A percentile compares a stretch with the other conserved stretches of the same genome.
These are phyloP conservation scores for Vaccinium macrocarpon DNA, from an alignment of 148 eudicot genomes.

Conservation along the genomic window DNA sequence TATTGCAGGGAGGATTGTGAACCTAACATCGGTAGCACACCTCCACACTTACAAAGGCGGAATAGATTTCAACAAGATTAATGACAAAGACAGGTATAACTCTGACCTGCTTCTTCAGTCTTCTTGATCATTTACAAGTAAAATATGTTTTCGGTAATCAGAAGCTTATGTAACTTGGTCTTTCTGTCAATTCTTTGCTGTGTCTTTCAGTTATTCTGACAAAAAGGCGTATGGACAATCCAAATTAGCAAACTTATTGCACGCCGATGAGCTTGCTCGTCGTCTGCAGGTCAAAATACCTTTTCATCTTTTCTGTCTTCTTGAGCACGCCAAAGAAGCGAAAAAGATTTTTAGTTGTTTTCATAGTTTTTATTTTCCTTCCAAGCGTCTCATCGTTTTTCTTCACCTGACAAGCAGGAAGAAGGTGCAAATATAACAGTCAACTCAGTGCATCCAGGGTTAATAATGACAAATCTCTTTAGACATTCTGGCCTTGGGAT, in stretches of 20 bases:
- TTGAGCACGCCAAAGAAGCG: neutral
- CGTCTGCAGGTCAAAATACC: slow-evolving; percentile 49
- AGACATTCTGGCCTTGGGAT: slow-evolving; percentile 45
- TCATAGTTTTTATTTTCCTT: neutral
- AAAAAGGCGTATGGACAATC: slow-evolving; percentile 86
- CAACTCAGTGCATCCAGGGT: slow-evolving; percentile 86
- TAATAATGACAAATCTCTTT: slow-evolving; percentile 85
- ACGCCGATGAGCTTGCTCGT: slow-evolving; percentile 73
- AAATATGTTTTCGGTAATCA: neutral
- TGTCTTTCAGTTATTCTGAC: slow-evolving; percentile 55
- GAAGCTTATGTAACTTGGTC: neutral
- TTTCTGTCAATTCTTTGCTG: neutral
- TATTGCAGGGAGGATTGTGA: slow-evolving; percentile 72
- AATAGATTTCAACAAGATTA: slow-evolving; percentile 51
- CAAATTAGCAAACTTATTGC: slow-evolving; percentile 71
- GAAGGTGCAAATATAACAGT: slow-evolving; percentile 83
- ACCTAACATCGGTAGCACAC: slow-evolving; percentile 71
- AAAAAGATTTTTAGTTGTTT: neutral
- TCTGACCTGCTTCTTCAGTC: neutral
- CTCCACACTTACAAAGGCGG: slow-evolving; percentile 49
- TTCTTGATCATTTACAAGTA: neutral
- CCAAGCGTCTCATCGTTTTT: neutral
- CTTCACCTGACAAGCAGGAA: slow-evolving; percentile 38
- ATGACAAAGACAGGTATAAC: slow-evolving; percentile 48
- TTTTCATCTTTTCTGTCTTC: neutral